Percentiles rank a stretch among this genome's conserved stretches.
These are phyloP conservation scores for Thraustotheca clavata DNA, from an alignment of 352 stramenopile species.

Conservation along the genomic window DNA sequence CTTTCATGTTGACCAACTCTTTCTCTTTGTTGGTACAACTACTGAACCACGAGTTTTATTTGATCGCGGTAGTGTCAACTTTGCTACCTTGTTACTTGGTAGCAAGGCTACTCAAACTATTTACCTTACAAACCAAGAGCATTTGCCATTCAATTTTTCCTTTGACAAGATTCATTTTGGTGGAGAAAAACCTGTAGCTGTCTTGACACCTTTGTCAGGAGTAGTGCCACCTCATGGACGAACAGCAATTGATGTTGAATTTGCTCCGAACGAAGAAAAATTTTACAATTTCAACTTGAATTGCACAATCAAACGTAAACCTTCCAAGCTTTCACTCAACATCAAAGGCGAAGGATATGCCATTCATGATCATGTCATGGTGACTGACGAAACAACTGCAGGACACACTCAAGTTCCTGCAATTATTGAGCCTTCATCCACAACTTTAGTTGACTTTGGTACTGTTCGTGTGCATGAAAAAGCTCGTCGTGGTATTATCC, in stretches of 20 bases:
- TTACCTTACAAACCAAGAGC: conserved; percentile 86
- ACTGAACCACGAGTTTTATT: conserved; percentile 85
- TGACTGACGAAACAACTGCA: conserved; percentile 21
- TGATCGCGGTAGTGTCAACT: conserved; percentile 87
- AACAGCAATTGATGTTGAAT: conserved; percentile 78
- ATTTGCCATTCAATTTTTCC: conserved; percentile 92
- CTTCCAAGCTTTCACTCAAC: conserved; percentile 85
- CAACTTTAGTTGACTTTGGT: conserved; percentile 74
- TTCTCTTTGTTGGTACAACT: conserved; percentile 89
- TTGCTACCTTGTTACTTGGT: conserved; percentile 87
- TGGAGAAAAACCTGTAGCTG: conserved; percentile 64
- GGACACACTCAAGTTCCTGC: conserved; percentile 28
- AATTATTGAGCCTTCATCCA: conserved; percentile 23
- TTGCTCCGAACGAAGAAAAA: conserved; percentile 87
- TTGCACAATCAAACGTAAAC: conserved; percentile 89
- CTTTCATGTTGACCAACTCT: conserved; percentile 85
- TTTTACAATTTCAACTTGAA: conserved; percentile 90
- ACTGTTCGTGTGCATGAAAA: conserved; percentile 79
- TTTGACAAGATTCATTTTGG: conserved; percentile 88
- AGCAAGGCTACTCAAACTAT: conserved; percentile 81
- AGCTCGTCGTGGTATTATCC: conserved; percentile 48
- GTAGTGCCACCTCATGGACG: conserved; percentile 84
- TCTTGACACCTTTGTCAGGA: conserved; percentile 82
- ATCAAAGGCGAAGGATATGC: conserved; percentile 93
- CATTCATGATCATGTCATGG: conserved; percentile 72